Evolutionary conservation across 441 rosid species (phyloP).

Genomic region (Rhodomyrtus psidioides): DNA sequence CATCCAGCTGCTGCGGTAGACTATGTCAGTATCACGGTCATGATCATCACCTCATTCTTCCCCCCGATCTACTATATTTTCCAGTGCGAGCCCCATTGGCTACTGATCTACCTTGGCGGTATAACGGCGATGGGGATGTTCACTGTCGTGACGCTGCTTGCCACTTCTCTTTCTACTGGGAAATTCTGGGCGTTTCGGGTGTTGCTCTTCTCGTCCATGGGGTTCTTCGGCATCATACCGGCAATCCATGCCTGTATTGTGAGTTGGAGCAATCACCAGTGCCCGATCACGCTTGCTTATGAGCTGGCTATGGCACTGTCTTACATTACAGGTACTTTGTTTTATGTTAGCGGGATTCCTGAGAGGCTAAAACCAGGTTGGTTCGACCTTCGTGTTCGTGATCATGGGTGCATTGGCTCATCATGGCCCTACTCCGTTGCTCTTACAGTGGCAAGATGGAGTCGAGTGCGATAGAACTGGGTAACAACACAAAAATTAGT

Average conservation of each 20-base stretch:
- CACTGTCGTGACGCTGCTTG: too few species aligned
- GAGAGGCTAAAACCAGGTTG: background rate
- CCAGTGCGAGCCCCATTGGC: too few species aligned
- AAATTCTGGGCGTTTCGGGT: too few species aligned
- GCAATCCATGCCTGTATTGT: too few species aligned
- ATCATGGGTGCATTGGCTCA: constrained; percentile 83
- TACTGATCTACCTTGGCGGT: too few species aligned
- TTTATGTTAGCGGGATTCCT: constrained; percentile 61
- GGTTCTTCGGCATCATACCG: too few species aligned
- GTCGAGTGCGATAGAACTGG: constrained; percentile 14
- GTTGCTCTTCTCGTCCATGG: too few species aligned
- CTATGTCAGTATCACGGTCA: constrained; percentile 47
- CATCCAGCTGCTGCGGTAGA: constrained; percentile 50
- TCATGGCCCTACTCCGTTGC: constrained; percentile 60
- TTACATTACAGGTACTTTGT: constrained; percentile 54
- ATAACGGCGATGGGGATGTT: too few species aligned
- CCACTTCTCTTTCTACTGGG: too few species aligned
- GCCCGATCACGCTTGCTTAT: too few species aligned
- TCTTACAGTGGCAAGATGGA: constrained; percentile 62
- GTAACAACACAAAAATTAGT: background rate
- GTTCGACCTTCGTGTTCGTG: constrained; percentile 49
- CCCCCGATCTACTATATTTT: constrained; percentile 76
- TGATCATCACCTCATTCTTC: constrained; percentile 86
- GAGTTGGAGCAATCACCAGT: too few species aligned
- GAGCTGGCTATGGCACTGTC: constrained; percentile 68